Base-by-base conservation (phyloP, 805 yeast genomes). In the Zygotorulaspora chibaensis region DNA sequence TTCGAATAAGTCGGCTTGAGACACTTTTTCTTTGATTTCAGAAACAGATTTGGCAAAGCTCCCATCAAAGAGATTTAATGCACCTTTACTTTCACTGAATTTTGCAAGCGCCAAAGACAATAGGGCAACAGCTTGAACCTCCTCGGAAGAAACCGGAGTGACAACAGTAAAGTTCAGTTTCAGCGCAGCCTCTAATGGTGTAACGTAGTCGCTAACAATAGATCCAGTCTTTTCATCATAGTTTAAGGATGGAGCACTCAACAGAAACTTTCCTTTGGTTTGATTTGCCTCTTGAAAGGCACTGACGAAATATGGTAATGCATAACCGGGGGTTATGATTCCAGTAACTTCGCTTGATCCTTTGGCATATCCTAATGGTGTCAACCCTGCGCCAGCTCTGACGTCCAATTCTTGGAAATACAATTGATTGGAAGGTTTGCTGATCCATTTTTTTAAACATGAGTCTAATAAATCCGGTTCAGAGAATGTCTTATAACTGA, bases 61-160 rank as follows among this genome's bases (percentile, higher is more conserved):
- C 28, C 96, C 97, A 64, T 90, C 96, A 62, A 83, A 87, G 51
- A 87, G 72, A 65, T 86, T 82, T 45, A 88, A 62, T 11, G 83
- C 74, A 2, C 95, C 62, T 23, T 68, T 67, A 28, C 29, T 35
- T 4, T 46, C 36, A 3, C 55, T 53, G 36, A 70, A 56, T 27
- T 77, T 72, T 16, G 90, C 82, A 53, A 83, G 68, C 42, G 76
- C 83, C 35, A 81, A 71, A 40, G 88, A 75, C 55, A 87, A 72
- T 33, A 84, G 66, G 17, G 95, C 63, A 43, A 81, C 71, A 51
- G 79, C 79, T 66, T 86, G 91, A 43, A 81, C 77, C 63, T 87
- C 95, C 31, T 73, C 58, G 20, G 73, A 69, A 42, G 74, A 66
- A 27, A 80, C 72, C 3, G 96, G 90, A 6, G 85, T 74, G 35